Conservation (phyloP, 805 yeast genomes). For the Cyberlindnera meyerae region DNA sequence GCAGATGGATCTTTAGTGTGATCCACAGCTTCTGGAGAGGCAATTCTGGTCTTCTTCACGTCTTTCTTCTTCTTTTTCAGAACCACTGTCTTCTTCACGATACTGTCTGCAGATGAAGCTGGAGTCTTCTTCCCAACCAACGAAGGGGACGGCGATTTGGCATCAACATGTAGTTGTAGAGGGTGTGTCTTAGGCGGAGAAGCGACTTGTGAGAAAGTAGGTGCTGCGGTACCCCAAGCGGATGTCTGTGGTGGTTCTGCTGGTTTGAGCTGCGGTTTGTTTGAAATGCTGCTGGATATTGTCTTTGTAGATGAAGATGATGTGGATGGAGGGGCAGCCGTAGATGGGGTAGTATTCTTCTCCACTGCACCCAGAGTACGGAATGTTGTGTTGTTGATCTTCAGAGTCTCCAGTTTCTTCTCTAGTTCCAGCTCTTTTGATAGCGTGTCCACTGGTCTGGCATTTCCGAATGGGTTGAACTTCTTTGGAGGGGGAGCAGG, state of each 20-base stretch:
- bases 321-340: neutral
- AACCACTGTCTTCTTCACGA: slow-evolving; percentile 11
- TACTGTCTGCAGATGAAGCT: too few relatives aligned
- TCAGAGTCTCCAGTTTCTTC: slow-evolving; percentile 36
- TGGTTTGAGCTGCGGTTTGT: slow-evolving; percentile 11
- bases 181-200: slow-evolving; percentile 16
- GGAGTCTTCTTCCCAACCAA: slow-evolving; percentile 5
- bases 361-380: slow-evolving; percentile 21
- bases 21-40: slow-evolving; percentile 1
- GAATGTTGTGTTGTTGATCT: slow-evolving; percentile 41
- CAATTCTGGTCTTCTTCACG: slow-evolving; percentile 3
- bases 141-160: slow-evolving; percentile 3
- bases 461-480: slow-evolving; percentile 75
- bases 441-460: slow-evolving; percentile 78
- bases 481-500: slow-evolving; percentile 32
- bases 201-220: slow-evolving; percentile 6
- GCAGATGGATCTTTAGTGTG: too few relatives aligned
- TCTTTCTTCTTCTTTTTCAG: slow-evolving; percentile 15
- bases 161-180: slow-evolving; percentile 4
- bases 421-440: slow-evolving; percentile 63
- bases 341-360: neutral
- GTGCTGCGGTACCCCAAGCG: slow-evolving; percentile 13
- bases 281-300: neutral
- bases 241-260: slow-evolving; percentile 10
- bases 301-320: neutral